Conservation (phyloP, 2,329 filamentous ascomycete genomes). For the Aspergillus calidoustus region DNA sequence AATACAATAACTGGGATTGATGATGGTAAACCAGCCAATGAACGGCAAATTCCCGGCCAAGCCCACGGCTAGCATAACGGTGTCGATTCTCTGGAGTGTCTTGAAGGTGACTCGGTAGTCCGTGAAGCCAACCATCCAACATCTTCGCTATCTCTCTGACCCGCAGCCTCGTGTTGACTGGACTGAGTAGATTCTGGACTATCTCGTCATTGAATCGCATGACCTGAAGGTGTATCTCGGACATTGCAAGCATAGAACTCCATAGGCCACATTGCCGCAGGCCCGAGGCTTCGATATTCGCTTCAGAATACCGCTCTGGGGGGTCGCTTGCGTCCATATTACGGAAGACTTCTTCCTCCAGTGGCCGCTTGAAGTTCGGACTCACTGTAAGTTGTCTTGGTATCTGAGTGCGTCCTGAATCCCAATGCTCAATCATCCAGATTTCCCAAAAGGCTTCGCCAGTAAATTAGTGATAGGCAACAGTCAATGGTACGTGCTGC, state of each 20-base stretch:
- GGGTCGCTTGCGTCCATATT: neutral
- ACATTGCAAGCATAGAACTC: slow-evolving; percentile 13
- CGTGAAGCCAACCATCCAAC: slow-evolving; percentile 3
- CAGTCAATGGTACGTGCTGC: neutral
- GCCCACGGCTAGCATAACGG: neutral
- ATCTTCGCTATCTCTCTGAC: neutral
- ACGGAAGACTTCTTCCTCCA: slow-evolving; percentile 8
- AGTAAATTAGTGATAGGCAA: neutral
- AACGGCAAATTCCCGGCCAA: slow-evolving; percentile 12
- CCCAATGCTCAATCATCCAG: slow-evolving; percentile 14
- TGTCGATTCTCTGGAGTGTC: slow-evolving; percentile 9
- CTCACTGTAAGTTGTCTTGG: slow-evolving; percentile 1
- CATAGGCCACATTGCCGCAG: slow-evolving; percentile 7
- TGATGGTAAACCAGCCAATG: slow-evolving; percentile 10
- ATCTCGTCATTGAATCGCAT: slow-evolving; percentile 13
- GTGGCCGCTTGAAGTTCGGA: neutral
- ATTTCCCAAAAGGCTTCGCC: slow-evolving; percentile 4
- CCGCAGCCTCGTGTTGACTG: neutral
- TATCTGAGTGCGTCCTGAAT: slow-evolving; percentile 5
- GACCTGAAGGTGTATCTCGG: slow-evolving; percentile 8
- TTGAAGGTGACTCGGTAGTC: slow-evolving; percentile 5
- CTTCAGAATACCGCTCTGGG: neutral
- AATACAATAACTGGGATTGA: slow-evolving; percentile 12
- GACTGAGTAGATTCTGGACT: slow-evolving; percentile 1
- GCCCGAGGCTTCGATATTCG: neutral